Evolutionary conservation across 148 eudicot species (phyloP).

Genomic region (Heliamphora exappendiculata): DNA sequence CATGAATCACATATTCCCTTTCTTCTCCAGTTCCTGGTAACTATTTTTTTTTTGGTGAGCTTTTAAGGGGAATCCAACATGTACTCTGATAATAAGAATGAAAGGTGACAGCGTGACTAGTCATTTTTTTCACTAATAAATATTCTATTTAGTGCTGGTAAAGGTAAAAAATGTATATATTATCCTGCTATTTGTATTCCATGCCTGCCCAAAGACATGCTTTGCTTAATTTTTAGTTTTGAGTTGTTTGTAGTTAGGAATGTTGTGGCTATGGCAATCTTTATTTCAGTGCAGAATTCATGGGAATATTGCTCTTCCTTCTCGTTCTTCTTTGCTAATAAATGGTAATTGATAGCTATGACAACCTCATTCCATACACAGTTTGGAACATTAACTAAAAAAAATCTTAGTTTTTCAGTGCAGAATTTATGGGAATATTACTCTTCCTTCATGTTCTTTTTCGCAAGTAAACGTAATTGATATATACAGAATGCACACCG

Average conservation of each 20-base stretch:
- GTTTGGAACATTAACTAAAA: too few species aligned
- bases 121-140: neutral
- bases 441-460: neutral
- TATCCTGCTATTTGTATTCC: neutral
- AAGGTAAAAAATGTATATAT: neutral
- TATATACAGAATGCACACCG: neutral
- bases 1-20: conserved; percentile 96
- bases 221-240: neutral
- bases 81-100: neutral
- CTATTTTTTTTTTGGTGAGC: neutral
- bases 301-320: too few species aligned
- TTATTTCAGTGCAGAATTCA: too few species aligned
- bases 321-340: too few species aligned
- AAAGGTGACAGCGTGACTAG: neutral
- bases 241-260: neutral
- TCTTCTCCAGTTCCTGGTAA: conserved; percentile 90
- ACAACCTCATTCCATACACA: too few species aligned
- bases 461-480: neutral
- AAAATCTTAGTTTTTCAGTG: neutral
- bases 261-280: neutral
- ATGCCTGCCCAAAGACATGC: neutral
- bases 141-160: neutral
- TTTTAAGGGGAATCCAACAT: neutral
- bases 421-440: neutral
- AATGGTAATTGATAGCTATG: too few species aligned